Conservation (phyloP, 176 grass and related monocot species). For the Oryza meridionalis region DNA sequence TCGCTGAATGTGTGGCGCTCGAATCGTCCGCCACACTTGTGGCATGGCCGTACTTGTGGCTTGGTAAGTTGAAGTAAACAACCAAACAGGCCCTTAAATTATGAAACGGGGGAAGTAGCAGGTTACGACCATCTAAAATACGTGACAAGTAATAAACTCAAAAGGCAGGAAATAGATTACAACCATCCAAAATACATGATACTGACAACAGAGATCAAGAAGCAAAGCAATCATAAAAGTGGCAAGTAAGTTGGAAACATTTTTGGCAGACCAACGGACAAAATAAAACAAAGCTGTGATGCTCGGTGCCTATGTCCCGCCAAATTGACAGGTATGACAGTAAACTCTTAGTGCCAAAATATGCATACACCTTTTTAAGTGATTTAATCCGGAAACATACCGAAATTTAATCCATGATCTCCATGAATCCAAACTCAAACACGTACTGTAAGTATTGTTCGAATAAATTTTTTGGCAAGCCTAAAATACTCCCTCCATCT, state of each 20-base stretch:
- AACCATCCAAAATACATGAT: slow-evolving; percentile 4
- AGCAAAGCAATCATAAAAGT: background rate
- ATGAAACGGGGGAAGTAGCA: background rate
- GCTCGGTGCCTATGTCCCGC: background rate
- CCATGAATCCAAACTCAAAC: background rate
- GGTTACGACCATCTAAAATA: background rate
- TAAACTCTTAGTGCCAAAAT: slow-evolving; percentile 1
- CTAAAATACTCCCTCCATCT: too few relatives aligned
- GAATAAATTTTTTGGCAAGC: background rate
- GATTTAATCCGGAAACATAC: background rate
- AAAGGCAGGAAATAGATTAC: background rate
- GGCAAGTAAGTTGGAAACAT: background rate
- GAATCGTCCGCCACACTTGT: too few relatives aligned
- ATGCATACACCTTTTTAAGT: background rate
- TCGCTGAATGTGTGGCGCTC: too few relatives aligned
- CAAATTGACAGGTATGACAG: background rate
- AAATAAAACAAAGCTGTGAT: background rate
- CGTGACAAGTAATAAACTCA: slow-evolving; percentile 28
- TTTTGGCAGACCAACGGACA: background rate
- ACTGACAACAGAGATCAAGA: slow-evolving; percentile 1
- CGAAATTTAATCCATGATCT: background rate
- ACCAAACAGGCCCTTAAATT: too few relatives aligned
- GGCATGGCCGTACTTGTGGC: too few relatives aligned
- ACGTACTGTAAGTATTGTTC: background rate
- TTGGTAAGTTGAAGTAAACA: too few relatives aligned